phyloP scores from a whole-genome alignment of 345 rosid genomes.

The Melastoma malabathricum region DNA sequence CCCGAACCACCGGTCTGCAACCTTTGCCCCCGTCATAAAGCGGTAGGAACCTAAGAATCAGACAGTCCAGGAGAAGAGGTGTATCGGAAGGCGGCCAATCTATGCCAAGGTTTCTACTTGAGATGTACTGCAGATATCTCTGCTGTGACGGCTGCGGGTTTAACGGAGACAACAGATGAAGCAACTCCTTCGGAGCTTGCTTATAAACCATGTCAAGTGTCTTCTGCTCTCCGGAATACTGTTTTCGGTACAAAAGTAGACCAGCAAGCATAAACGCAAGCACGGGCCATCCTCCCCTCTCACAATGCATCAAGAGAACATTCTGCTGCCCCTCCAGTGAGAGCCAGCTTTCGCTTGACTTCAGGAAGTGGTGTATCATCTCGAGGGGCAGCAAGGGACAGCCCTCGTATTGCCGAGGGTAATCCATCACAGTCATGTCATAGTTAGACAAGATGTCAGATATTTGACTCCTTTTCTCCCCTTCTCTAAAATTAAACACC shows the following conservation, averaged over 20 bases:
- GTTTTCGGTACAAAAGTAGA: constrained; percentile 72
- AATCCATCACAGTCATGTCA: constrained; percentile 89
- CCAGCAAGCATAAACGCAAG: constrained; percentile 82
- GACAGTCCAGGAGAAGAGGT: constrained; percentile 79
- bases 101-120: constrained; percentile 72
- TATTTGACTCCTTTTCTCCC: constrained; percentile 38
- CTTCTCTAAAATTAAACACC: constrained; percentile 83
- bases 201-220: constrained; percentile 85
- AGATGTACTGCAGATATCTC: constrained; percentile 80
- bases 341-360: constrained; percentile 95
- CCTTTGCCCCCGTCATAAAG: constrained; percentile 62
- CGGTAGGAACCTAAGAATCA: constrained; percentile 67
- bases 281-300: constrained; percentile 80
- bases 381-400: constrained; percentile 78
- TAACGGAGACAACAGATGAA: constrained; percentile 59
- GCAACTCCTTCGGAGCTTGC: constrained; percentile 82
- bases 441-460: constrained; percentile 53
- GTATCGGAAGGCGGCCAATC: constrained; percentile 93
- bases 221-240: constrained; percentile 72
- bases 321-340: constrained; percentile 56
- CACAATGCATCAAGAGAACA: constrained; percentile 82
- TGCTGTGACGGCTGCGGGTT: constrained; percentile 86
- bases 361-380: constrained; percentile 78
- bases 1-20: constrained; percentile 63
- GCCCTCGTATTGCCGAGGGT: constrained; percentile 88